phyloP scores from a whole-genome alignment of 768 basidiomycete species.

The Boletus barrowsii region DNA sequence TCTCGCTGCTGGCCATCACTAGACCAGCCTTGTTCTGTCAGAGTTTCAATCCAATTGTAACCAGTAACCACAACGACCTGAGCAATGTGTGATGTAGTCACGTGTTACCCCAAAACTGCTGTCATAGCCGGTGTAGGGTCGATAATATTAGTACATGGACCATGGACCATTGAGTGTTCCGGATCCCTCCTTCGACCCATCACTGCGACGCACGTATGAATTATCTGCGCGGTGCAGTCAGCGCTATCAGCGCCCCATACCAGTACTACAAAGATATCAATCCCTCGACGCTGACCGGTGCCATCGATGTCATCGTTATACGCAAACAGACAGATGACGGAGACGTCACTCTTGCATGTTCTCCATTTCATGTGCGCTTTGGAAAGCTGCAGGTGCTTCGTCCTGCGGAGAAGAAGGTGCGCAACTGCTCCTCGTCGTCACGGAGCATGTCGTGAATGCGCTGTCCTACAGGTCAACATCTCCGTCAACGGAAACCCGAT shows the following conservation, averaged over 20 bases:
- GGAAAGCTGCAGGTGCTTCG: conserved; percentile 95
- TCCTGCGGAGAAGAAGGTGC: conserved; percentile 90
- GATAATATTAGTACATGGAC: neutral
- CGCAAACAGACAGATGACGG: conserved; percentile 65
- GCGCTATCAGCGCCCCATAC: conserved; percentile 80
- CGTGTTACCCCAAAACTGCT: conserved; percentile 20
- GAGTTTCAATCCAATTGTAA: neutral
- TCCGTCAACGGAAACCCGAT: conserved; percentile 82
- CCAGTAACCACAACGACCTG: no score
- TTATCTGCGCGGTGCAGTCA: conserved; percentile 84
- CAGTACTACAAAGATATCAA: conserved; percentile 94
- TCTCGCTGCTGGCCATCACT: conserved; percentile 34
- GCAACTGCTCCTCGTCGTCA: neutral
- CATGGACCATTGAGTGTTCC: neutral
- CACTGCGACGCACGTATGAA: conserved; percentile 51
- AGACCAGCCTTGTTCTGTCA: conserved; percentile 3
- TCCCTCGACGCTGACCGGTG: conserved; percentile 94
- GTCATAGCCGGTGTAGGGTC: conserved; percentile 13
- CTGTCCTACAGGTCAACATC: conserved; percentile 69
- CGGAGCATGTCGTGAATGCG: neutral
- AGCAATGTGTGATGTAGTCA: conserved; percentile 2
- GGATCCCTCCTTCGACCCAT: neutral
- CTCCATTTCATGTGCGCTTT: conserved; percentile 96
- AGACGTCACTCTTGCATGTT: conserved; percentile 74
- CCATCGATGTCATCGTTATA: conserved; percentile 98